Percentiles rank a stretch among this genome's conserved stretches.
Conservation (phyloP, 164 flowering plant genomes). For the Magnolia kwangsiensis region DNA sequence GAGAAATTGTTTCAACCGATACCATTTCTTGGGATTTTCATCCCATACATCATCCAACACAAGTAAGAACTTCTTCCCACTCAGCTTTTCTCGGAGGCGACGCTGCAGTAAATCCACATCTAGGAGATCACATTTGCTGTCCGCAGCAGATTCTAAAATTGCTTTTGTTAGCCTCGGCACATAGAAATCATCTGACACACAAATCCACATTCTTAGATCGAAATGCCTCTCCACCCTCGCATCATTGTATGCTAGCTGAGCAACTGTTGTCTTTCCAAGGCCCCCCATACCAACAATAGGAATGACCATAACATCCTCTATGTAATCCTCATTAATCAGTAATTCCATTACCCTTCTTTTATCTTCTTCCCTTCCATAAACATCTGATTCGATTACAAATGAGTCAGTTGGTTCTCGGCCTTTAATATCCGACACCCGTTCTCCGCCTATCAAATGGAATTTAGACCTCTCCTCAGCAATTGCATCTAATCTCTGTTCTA, state of each 20-base stretch:
- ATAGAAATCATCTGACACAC: slow-evolving; percentile 10
- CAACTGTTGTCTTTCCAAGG: slow-evolving; percentile 8
- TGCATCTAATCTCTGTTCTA: not conserved
- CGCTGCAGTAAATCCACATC: slow-evolving; percentile 3
- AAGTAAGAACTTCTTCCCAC: slow-evolving; percentile 10
- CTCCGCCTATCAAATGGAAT: slow-evolving; percentile 3
- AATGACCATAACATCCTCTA: not conserved
- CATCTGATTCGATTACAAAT: not conserved
- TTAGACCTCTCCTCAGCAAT: not conserved
- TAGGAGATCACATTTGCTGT: not conserved
- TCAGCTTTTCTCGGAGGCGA: not conserved
- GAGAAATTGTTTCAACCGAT: not conserved
- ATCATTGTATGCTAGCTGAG: slow-evolving; percentile 6
- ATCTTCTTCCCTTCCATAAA: slow-evolving; percentile 14
- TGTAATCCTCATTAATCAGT: not conserved
- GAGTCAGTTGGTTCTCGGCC: not conserved
- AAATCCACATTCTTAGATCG: slow-evolving; percentile 7
- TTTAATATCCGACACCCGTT: not conserved
- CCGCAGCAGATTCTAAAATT: too few species aligned
- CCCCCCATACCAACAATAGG: slow-evolving; percentile 8
- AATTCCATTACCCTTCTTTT: not conserved
- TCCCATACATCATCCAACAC: slow-evolving; percentile 22
- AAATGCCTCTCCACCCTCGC: not conserved
- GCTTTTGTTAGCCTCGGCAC: not conserved
- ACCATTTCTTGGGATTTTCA: slow-evolving; percentile 1